Evolutionary conservation across 345 rosid genomes (phyloP).

Genomic region (Carallia pectinifolia): DNA sequence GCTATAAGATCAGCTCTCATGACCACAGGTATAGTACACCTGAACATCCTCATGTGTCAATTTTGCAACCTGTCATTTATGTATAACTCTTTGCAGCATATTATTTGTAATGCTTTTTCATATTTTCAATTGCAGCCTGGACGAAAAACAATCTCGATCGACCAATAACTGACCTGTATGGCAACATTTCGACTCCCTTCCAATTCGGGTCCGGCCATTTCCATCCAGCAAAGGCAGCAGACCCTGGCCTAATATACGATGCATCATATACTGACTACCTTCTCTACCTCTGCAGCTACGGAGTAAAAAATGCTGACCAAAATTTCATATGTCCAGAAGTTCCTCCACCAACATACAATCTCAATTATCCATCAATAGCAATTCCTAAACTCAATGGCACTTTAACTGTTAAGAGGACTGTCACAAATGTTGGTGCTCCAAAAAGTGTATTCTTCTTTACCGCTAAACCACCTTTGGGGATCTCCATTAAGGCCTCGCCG

Average conservation of each 20-base stretch:
- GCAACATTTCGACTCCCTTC: slow-evolving; percentile 54
- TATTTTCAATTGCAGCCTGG: slow-evolving; percentile 42
- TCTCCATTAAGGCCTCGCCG: slow-evolving; percentile 47
- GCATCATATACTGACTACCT: slow-evolving; percentile 58
- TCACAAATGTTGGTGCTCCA: slow-evolving; percentile 61
- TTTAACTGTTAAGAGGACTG: slow-evolving; percentile 46
- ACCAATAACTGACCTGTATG: slow-evolving; percentile 44
- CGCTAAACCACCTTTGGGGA: slow-evolving; percentile 46
- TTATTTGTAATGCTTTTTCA: not conserved
- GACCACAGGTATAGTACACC: slow-evolving; percentile 43
- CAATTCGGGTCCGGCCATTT: slow-evolving; percentile 71
- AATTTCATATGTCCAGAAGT: slow-evolving; percentile 43
- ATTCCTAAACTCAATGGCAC: slow-evolving; percentile 44
- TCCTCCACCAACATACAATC: slow-evolving; percentile 33
- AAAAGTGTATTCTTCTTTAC: slow-evolving; percentile 41
- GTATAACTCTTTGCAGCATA: not conserved
- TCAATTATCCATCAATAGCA: slow-evolving; percentile 69
- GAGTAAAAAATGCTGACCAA: slow-evolving; percentile 18
- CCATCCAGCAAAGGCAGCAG: slow-evolving; percentile 54
- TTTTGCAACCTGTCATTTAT: not conserved
- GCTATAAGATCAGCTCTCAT: slow-evolving; percentile 83
- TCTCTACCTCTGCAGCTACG: slow-evolving; percentile 53
- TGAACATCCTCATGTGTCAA: not conserved
- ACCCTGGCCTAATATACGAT: slow-evolving; percentile 83
- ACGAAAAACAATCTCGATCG: slow-evolving; percentile 42